Evolutionary conservation across 495 filamentous ascomycete genomes (phyloP), one percentile per base, ranked within the genome.

Genomic region (Chaetomium tenue): DNA sequence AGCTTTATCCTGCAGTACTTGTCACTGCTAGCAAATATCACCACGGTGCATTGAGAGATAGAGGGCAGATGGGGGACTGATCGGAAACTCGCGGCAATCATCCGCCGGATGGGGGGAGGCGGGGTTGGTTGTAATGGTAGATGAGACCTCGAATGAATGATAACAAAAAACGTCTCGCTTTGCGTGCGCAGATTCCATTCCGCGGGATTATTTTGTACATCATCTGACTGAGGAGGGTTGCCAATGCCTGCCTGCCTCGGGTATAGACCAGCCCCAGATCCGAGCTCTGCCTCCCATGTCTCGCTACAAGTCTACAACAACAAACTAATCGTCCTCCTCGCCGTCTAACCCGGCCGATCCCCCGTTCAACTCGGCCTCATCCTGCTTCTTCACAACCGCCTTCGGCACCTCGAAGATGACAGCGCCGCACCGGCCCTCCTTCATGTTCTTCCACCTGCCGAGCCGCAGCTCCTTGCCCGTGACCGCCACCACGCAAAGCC

Each of bases 381-480:
- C 68, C 33, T 64, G 54, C 63, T 76, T 71, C 71, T 80, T 84
- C 0, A 22, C 3, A 6, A 25, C 44, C 13, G 58, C 20, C 56
- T 51, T 50, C 9, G 88, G 85, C 26, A 97, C 86, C 74, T 93
- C 89, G 67, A 95, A 92, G 2, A 96, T 81, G 13, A 91, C 82
- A 13, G 88, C 88, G 3, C 90, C 89, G 72, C 93, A 96, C 67
- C 86, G 88, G 3, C 86, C 92, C 0, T 79, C 77, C 61, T 77
- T 75, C 56, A 86, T 73, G 2, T 83, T 65, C 68, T 83, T 84
- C 90, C 91, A 97, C 61, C 88, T 81, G 1, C 90, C 93, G 39
- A 95, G 77, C 23, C 91, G 82, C 70, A 91, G 86, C 76, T 97
- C 93, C 71, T 92, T 95, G 22, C 91, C 93, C 11, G 93, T 82